Conservation (phyloP, 768 basidiomycete species). For the Boletus barrowsii region DNA sequence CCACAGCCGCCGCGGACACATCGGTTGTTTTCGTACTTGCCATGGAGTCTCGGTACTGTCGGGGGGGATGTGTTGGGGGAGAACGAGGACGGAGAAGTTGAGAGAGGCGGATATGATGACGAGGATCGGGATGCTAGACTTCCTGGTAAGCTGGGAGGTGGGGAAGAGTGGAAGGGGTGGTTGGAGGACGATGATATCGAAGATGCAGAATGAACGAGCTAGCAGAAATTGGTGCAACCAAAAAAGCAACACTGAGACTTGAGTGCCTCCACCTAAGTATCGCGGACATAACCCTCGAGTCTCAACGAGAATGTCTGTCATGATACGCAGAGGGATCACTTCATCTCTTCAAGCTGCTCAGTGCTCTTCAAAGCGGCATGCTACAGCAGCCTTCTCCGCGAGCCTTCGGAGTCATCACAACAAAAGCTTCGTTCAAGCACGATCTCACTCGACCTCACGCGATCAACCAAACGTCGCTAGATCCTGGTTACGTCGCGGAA, state of each 20-base stretch:
- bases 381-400: neutral
- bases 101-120: constrained; percentile 23
- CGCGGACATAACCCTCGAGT: no score
- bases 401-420: neutral
- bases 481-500: constrained; percentile 12
- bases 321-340: neutral
- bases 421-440: neutral
- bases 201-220: constrained; percentile 28
- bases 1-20: constrained; percentile 35
- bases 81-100: constrained; percentile 26
- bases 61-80: constrained; percentile 26
- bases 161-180: constrained; percentile 44
- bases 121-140: constrained; percentile 33
- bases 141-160: constrained; percentile 21
- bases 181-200: constrained; percentile 61
- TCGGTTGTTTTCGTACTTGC: constrained; percentile 49
- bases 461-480: neutral
- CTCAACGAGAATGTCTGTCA: no score
- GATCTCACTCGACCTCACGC: constrained; percentile 4
- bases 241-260: no score
- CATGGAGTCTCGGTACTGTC: constrained; percentile 37
- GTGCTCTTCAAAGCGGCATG: neutral
- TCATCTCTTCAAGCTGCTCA: neutral
- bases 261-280: no score
- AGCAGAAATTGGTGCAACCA: neutral